These are phyloP conservation scores for Arthrobotrys megalospora DNA, from an alignment of 2,329 filamentous ascomycete species.

Conservation along the genomic window DNA sequence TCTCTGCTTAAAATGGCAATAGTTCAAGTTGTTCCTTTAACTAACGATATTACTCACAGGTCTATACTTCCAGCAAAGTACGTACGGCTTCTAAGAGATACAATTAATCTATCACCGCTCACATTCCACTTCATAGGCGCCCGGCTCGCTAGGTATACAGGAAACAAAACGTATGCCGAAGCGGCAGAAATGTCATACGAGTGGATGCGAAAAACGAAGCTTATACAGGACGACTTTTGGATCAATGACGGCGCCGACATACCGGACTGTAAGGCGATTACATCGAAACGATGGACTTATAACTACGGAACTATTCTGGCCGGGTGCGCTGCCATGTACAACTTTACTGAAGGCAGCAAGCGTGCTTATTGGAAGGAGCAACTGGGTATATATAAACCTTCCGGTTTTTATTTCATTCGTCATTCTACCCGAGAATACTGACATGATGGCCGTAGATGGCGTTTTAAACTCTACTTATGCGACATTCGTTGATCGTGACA, in stretches of 20 bases:
- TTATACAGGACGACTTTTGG: conserved; percentile 76
- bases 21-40: too few species aligned
- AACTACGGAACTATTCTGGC: conserved; percentile 76
- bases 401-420: not conserved
- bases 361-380: conserved; percentile 47
- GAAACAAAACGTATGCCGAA: conserved; percentile 76
- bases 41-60: not conserved
- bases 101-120: not conserved
- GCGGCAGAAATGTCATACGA: conserved; percentile 76
- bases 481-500: conserved; percentile 65
- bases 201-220: conserved; percentile 73
- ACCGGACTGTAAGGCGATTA: conserved; percentile 73
- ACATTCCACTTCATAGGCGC: conserved; percentile 66
- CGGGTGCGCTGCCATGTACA: conserved; percentile 79
- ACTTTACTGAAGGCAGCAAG: conserved; percentile 67
- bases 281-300: conserved; percentile 77
- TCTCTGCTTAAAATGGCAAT: conserved; percentile 66
- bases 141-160: conserved; percentile 69
- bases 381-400: conserved; percentile 1
- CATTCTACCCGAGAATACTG: too few species aligned
- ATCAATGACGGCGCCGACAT: conserved; percentile 77
- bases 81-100: not conserved
- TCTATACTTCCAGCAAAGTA: conserved; percentile 56
- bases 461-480: conserved; percentile 38
- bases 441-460: conserved; percentile 59